Conservation (phyloP, 352 stramenopile species). For the Blastocystis sp. region DNA sequence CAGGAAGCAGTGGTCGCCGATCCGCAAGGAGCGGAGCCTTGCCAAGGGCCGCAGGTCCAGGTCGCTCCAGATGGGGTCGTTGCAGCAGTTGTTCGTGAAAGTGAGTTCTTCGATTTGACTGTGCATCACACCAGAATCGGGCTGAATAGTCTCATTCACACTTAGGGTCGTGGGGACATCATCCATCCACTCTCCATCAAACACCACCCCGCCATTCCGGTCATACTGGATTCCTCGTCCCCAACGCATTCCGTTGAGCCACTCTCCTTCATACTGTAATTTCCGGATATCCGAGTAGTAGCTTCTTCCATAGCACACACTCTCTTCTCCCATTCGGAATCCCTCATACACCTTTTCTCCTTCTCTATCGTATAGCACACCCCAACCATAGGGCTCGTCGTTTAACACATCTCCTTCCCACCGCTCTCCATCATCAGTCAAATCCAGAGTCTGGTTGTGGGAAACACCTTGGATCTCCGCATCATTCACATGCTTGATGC, state of each 20-base stretch:
- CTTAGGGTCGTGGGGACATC: background rate
- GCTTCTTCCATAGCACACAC: background rate
- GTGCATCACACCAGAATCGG: background rate
- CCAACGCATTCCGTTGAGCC: background rate
- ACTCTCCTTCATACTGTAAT: background rate
- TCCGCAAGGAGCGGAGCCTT: background rate
- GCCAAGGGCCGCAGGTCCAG: background rate
- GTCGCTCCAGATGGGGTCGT: background rate
- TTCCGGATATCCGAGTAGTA: background rate
- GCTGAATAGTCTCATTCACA: too few relatives aligned
- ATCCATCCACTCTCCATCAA: background rate
- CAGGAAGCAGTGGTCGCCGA: background rate
- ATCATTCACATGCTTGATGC: background rate
- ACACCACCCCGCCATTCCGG: background rate
- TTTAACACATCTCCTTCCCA: conserved; percentile 26
- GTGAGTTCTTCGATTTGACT: background rate
- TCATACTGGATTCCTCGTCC: background rate
- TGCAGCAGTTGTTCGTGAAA: background rate
- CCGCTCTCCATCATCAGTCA: background rate
- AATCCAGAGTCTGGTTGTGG: background rate
- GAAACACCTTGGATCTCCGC: background rate
- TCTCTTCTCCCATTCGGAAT: background rate
- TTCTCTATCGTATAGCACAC: background rate
- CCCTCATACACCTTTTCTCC: background rate
- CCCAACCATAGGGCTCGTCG: conserved; percentile 8